phyloP scores from a whole-genome alignment of 179 eudicot species.

The Spinacia oleracea region DNA sequence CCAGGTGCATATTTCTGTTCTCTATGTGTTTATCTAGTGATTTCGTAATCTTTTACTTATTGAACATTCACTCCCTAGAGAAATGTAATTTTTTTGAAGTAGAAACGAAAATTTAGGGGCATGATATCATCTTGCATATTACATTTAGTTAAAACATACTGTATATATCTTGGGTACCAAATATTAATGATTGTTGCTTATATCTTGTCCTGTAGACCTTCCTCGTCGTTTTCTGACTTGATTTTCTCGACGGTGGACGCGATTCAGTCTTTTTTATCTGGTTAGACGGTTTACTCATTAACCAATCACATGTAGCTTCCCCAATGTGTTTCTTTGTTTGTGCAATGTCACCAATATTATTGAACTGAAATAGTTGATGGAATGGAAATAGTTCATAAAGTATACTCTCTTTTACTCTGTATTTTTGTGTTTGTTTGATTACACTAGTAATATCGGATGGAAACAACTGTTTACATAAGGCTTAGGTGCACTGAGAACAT shows the following conservation, averaged over 20 bases:
- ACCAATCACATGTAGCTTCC: neutral
- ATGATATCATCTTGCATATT: neutral
- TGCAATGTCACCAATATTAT: neutral
- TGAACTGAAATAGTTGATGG: neutral
- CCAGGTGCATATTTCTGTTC: conserved; percentile 28
- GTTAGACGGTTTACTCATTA: neutral
- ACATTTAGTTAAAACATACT: too few relatives aligned
- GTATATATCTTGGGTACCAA: neutral
- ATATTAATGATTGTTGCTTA: neutral
- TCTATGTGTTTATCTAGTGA: neutral
- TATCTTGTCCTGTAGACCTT: neutral
- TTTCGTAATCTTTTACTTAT: neutral
- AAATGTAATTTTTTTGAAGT: neutral
- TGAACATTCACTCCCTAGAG: neutral
- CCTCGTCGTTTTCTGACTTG: neutral
- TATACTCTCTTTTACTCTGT: neutral
- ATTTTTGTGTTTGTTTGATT: neutral
- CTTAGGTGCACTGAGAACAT: too few relatives aligned
- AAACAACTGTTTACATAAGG: neutral
- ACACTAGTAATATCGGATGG: neutral
- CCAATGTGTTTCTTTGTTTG: neutral
- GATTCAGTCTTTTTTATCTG: neutral
- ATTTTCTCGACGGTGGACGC: neutral
- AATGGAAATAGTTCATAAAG: neutral
- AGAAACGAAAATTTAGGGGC: neutral